Conservation (phyloP, 2,329 filamentous ascomycete species). For the Penicillium sumatraense region DNA sequence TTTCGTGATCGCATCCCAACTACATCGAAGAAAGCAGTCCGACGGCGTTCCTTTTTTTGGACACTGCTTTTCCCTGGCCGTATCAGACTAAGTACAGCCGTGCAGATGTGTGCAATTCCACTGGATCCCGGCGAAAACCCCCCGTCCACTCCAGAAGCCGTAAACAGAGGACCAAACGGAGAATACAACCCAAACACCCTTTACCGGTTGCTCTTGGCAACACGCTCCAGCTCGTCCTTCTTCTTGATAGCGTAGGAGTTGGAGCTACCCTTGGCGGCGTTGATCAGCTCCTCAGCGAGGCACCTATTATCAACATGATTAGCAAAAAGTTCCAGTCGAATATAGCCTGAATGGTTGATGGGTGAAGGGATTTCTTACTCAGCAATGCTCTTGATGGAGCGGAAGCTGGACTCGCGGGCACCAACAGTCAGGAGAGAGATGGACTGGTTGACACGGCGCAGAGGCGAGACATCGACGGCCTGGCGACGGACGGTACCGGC, state of each 20-base stretch:
- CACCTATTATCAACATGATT: slow-evolving; percentile 41
- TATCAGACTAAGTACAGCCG: slow-evolving; percentile 45
- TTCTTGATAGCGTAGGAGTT: slow-evolving; percentile 99
- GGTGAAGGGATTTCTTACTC: slow-evolving; percentile 56
- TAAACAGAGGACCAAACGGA: slow-evolving; percentile 46
- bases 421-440: slow-evolving; percentile 98
- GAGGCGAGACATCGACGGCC: slow-evolving; percentile 99
- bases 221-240: slow-evolving; percentile 99
- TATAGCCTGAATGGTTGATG: not conserved
- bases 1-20: slow-evolving; percentile 50
- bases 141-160: slow-evolving; percentile 48
- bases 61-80: slow-evolving; percentile 44
- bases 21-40: slow-evolving; percentile 47
- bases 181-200: slow-evolving; percentile 50
- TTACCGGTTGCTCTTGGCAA: slow-evolving; percentile 99
- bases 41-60: slow-evolving; percentile 43
- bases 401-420: slow-evolving; percentile 98
- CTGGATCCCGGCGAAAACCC: slow-evolving; percentile 45
- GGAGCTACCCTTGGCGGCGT: slow-evolving; percentile 99
- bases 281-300: slow-evolving; percentile 99
- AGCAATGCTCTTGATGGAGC: slow-evolving; percentile 96
- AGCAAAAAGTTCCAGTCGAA: not conserved
- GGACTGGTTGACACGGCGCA: slow-evolving; percentile 99
- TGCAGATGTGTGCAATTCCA: slow-evolving; percentile 47
- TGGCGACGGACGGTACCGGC: slow-evolving; percentile 99